Evolutionary conservation across 768 basidiomycete species (phyloP).

Genomic region (Serendipita sp.): DNA sequence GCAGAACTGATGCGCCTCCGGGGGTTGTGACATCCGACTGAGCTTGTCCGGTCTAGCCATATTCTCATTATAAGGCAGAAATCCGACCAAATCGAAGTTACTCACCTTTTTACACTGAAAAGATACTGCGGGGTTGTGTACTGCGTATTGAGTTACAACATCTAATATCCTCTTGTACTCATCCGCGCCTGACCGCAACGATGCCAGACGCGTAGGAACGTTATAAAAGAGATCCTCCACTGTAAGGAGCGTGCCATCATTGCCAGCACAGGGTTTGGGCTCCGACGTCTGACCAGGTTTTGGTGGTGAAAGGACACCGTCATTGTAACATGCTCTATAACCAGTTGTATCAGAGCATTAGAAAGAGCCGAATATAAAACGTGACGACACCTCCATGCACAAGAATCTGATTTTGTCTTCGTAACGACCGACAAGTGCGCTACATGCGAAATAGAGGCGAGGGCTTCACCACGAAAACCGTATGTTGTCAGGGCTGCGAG

Average conservation of each 20-base stretch:
- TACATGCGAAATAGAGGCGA: slow-evolving; percentile 91
- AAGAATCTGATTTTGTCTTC: slow-evolving; percentile 64
- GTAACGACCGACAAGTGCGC: slow-evolving; percentile 80
- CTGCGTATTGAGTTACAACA: slow-evolving; percentile 81
- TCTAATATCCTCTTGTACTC: slow-evolving; percentile 86
- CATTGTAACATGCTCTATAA: slow-evolving; percentile 59
- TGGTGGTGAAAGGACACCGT: slow-evolving; percentile 53
- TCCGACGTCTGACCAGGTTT: slow-evolving; percentile 58
- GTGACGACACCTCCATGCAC: slow-evolving; percentile 78
- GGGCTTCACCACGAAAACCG: slow-evolving; percentile 92
- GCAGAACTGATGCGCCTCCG: slow-evolving; percentile 39
- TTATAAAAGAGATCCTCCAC: slow-evolving; percentile 95
- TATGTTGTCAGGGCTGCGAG: slow-evolving; percentile 73
- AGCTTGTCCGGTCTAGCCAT: neutral
- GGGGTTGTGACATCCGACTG: slow-evolving; percentile 60
- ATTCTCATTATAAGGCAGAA: neutral
- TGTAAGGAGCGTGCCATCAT: slow-evolving; percentile 86
- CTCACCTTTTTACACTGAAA: slow-evolving; percentile 84
- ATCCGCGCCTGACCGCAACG: slow-evolving; percentile 69
- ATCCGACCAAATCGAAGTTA: neutral
- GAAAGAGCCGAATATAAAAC: neutral
- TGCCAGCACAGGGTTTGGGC: slow-evolving; percentile 83
- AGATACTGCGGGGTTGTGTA: slow-evolving; percentile 78
- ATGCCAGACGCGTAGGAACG: slow-evolving; percentile 70
- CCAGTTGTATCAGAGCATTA: neutral